A percentile compares a stretch with the other conserved stretches of the same genome.
Conservation (phyloP, 2,329 filamentous ascomycete species). For the Apiospora kogelbergensis region DNA sequence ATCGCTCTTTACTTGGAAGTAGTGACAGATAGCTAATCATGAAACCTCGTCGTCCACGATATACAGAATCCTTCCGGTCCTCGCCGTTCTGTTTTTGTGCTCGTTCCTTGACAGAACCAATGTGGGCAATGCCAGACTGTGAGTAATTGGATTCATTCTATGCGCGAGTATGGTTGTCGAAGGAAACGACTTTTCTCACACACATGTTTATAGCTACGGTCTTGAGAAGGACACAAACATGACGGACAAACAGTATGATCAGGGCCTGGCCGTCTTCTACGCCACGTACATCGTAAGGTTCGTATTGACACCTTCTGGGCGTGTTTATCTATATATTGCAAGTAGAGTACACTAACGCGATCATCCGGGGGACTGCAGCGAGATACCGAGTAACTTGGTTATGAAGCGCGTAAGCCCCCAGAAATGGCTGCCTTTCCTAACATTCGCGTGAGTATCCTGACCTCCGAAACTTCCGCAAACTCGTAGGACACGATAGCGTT, state of each 20-base stretch:
- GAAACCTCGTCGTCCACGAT: neutral
- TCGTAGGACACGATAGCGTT: neutral
- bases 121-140: slow-evolving; percentile 67
- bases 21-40: slow-evolving; percentile 13
- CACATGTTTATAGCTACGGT: slow-evolving; percentile 39
- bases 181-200: neutral
- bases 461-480: too few relatives aligned
- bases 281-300: slow-evolving; percentile 62
- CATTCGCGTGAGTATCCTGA: slow-evolving; percentile 32
- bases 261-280: slow-evolving; percentile 65
- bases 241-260: slow-evolving; percentile 61
- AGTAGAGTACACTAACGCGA: neutral
- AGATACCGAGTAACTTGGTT: slow-evolving; percentile 64
- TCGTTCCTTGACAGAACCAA: slow-evolving; percentile 70
- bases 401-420: slow-evolving; percentile 61
- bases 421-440: slow-evolving; percentile 59
- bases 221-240: slow-evolving; percentile 60
- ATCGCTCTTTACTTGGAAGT: neutral
- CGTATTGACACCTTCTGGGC: slow-evolving; percentile 14
- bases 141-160: neutral
- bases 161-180: neutral
- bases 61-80: slow-evolving; percentile 58
- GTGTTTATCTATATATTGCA: neutral
- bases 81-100: slow-evolving; percentile 66
- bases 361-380: slow-evolving; percentile 36